Evolutionary conservation across 371 early-diverging fungal genomes (phyloP).

Genomic region (Mucor indicus): DNA sequence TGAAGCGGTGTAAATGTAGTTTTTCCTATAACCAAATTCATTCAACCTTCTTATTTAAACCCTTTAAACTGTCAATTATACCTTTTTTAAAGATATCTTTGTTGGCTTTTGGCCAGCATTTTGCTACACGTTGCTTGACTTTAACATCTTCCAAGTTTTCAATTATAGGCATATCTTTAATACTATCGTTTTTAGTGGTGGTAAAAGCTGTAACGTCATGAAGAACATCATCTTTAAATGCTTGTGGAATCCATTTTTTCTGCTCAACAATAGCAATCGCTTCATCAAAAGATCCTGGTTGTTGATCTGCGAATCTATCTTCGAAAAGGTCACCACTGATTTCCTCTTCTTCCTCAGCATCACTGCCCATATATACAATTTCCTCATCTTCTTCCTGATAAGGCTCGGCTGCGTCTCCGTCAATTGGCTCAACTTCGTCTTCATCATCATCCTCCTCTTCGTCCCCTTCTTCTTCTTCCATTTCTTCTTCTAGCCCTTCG

Average conservation of each 20-base stretch:
- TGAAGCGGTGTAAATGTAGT: slow-evolving; percentile 55
- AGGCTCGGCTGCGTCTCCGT: slow-evolving; percentile 8
- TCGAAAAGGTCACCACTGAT: slow-evolving; percentile 28
- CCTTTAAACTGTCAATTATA: neutral
- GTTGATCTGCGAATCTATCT: slow-evolving; percentile 48
- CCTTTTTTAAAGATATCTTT: slow-evolving; percentile 18
- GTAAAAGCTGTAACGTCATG: slow-evolving; percentile 41
- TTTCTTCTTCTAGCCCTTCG: slow-evolving; percentile 23
- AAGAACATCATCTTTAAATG: slow-evolving; percentile 43
- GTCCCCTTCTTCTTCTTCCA: slow-evolving; percentile 26
- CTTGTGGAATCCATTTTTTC: slow-evolving; percentile 40
- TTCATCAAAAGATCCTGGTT: slow-evolving; percentile 38
- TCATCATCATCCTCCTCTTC: slow-evolving; percentile 19
- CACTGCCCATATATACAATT: slow-evolving; percentile 31
- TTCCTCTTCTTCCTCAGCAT: slow-evolving; percentile 38
- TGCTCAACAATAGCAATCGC: slow-evolving; percentile 48
- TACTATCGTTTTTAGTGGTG: slow-evolving; percentile 22
- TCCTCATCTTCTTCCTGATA: slow-evolving; percentile 25
- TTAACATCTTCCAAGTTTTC: slow-evolving; percentile 22
- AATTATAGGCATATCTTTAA: slow-evolving; percentile 24
- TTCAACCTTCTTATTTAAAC: too few relatives aligned
- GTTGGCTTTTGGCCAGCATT: slow-evolving; percentile 33
- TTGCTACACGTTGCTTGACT: slow-evolving; percentile 34
- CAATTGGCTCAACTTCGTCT: slow-evolving; percentile 31
- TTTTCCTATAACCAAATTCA: slow-evolving; percentile 4